phyloP scores from a whole-genome alignment of 257 asterid species.

The Pogostemon cablin region DNA sequence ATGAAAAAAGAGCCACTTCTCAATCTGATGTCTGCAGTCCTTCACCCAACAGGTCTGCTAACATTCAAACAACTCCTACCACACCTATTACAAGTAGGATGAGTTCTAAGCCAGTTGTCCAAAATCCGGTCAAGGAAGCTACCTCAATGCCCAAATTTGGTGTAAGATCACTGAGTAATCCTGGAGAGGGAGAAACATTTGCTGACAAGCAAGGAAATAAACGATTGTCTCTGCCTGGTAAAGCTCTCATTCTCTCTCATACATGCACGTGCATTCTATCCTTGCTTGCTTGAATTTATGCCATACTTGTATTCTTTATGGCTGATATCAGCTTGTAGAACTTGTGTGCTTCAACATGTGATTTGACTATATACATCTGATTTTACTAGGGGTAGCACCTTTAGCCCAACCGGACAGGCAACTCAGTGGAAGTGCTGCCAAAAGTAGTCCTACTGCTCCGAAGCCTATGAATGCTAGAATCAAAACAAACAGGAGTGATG shows the following conservation, averaged over 20 bases:
- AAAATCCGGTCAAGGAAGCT: slow-evolving; percentile 49
- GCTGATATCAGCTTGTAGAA: neutral
- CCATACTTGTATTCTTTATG: neutral
- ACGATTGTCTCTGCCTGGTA: slow-evolving; percentile 76
- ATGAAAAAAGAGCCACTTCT: slow-evolving; percentile 47
- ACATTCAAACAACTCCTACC: slow-evolving; percentile 43
- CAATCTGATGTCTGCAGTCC: slow-evolving; percentile 58
- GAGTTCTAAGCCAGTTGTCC: slow-evolving; percentile 41
- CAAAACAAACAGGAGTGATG: slow-evolving; percentile 39
- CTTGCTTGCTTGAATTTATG: neutral
- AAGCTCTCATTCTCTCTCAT: slow-evolving; percentile 31
- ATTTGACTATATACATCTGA: neutral
- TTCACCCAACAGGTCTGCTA: slow-evolving; percentile 53
- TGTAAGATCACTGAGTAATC: slow-evolving; percentile 70
- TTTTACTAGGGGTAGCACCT: slow-evolving; percentile 47
- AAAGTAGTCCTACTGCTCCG: slow-evolving; percentile 49
- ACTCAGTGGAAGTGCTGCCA: slow-evolving; percentile 45
- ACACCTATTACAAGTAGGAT: slow-evolving; percentile 33
- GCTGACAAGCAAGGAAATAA: slow-evolving; percentile 63
- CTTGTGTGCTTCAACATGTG: neutral
- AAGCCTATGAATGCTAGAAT: slow-evolving; percentile 51
- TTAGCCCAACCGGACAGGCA: slow-evolving; percentile 52
- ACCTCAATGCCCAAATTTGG: slow-evolving; percentile 46
- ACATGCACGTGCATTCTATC: too few species aligned
- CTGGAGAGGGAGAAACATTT: slow-evolving; percentile 67